These are phyloP conservation scores for Selaginella moellendorffii DNA, from an alignment of 75 land plant genomes.

Conservation along the genomic window DNA sequence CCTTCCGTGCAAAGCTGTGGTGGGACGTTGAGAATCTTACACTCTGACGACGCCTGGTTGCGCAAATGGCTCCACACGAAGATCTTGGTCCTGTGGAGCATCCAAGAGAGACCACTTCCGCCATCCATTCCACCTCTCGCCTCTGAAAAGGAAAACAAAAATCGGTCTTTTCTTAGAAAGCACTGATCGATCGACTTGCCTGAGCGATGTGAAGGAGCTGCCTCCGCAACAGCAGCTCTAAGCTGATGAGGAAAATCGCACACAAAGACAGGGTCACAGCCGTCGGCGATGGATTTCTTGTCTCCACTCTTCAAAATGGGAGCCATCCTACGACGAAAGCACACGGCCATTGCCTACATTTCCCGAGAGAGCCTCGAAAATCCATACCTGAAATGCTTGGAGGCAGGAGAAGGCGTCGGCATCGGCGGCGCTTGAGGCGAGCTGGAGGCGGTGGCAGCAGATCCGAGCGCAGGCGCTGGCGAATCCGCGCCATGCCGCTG, in stretches of 20 bases:
- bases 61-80: conserved; percentile 77
- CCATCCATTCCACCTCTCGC: conserved; percentile 90
- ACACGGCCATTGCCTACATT: not conserved
- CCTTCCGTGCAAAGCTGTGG: conserved; percentile 15
- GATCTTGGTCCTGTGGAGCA: conserved; percentile 42
- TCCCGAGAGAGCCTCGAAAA: not conserved
- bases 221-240: conserved; percentile 43
- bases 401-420: not conserved
- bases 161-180: not conserved
- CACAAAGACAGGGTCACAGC: conserved; percentile 63
- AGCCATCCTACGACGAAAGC: not conserved
- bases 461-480: too few relatives aligned
- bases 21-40: conserved; percentile 53
- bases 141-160: not conserved
- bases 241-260: conserved; percentile 85
- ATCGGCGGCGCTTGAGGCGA: not conserved
- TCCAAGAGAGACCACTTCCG: conserved; percentile 61
- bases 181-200: not conserved
- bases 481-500: too few relatives aligned
- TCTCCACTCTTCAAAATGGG: conserved; percentile 11
- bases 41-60: conserved; percentile 28
- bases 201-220: conserved; percentile 1
- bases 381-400: not conserved
- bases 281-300: conserved; percentile 26
- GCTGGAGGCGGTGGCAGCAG: not conserved